Percentiles rank a stretch among this genome's conserved stretches.
phyloP scores from a whole-genome alignment of 129 eudicot species.

The Flaveria trinervia region DNA sequence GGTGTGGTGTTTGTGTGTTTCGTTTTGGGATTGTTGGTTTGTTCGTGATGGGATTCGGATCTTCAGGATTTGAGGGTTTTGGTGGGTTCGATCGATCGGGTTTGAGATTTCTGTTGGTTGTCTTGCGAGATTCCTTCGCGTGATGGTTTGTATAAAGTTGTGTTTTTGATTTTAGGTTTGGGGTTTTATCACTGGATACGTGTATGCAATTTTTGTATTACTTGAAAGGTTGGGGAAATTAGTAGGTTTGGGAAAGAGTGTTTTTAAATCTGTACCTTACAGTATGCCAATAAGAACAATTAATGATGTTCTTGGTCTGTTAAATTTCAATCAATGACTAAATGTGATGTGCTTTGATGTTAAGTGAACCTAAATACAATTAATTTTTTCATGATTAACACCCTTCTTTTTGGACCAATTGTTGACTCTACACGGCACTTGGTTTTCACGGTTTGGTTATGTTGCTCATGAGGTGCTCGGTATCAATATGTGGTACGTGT shows the following conservation, averaged over 20 bases:
- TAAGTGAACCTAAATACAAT: not conserved
- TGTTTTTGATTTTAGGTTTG: not conserved
- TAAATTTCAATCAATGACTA: conserved; percentile 14
- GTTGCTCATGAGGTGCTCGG: conserved; percentile 2
- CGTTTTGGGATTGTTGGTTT: not conserved
- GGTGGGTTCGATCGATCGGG: not conserved
- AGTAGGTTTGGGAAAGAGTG: not conserved
- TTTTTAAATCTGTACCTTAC: not conserved
- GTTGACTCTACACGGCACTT: not conserved
- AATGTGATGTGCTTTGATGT: not conserved
- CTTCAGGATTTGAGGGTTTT: conserved; percentile 5
- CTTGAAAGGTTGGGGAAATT: not conserved
- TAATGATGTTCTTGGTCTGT: conserved; percentile 8
- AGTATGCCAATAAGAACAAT: not conserved
- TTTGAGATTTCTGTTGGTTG: not conserved
- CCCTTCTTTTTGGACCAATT: not conserved
- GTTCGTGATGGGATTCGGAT: not conserved
- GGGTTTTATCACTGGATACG: conserved; percentile 18
- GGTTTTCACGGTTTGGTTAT: conserved; percentile 1
- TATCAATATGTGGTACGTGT: not conserved
- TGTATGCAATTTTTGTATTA: conserved; percentile 1
- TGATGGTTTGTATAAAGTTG: not conserved
- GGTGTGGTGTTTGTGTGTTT: not conserved
- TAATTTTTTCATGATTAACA: not conserved
- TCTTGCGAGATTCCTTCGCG: too few species aligned